Evolutionary conservation across 805 yeast genomes (phyloP).

Genomic region (Zygosaccharomyces lentus): DNA sequence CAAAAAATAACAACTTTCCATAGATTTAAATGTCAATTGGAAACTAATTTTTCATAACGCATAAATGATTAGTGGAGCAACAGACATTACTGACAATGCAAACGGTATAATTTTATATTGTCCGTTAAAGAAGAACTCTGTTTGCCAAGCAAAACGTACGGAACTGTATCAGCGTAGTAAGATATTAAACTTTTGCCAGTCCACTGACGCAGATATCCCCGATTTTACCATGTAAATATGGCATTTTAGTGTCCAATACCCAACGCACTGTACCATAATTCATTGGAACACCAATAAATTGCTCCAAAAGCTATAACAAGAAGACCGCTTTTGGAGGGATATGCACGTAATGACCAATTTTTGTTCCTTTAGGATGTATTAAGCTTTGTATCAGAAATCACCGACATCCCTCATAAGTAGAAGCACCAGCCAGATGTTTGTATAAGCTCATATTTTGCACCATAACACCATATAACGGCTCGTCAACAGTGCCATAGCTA

Average conservation of each 20-base stretch:
- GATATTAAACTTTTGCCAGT: slow-evolving; percentile 37
- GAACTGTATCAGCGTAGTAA: slow-evolving; percentile 45
- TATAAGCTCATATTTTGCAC: slow-evolving; percentile 32
- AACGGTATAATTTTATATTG: slow-evolving; percentile 53
- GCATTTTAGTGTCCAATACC: slow-evolving; percentile 3
- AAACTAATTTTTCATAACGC: slow-evolving; percentile 34
- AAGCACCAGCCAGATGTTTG: slow-evolving; percentile 47
- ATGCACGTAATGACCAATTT: slow-evolving; percentile 61
- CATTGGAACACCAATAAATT: slow-evolving; percentile 4
- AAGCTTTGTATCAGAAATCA: slow-evolving; percentile 51
- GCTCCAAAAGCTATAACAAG: slow-evolving; percentile 41
- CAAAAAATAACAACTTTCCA: slow-evolving; percentile 52
- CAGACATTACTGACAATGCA: slow-evolving; percentile 53
- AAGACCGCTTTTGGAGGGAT: slow-evolving; percentile 60
- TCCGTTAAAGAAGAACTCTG: slow-evolving; percentile 43
- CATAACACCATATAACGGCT: slow-evolving; percentile 45
- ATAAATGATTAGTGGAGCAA: slow-evolving; percentile 41
- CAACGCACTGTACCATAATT: slow-evolving; percentile 38
- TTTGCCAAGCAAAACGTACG: slow-evolving; percentile 67
- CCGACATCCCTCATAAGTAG: slow-evolving; percentile 51
- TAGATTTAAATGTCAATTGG: slow-evolving; percentile 50
- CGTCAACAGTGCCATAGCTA: slow-evolving; percentile 52
- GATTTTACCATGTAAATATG: slow-evolving; percentile 38
- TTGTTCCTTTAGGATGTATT: slow-evolving; percentile 43
- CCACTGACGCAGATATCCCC: slow-evolving; percentile 42